Evolutionary conservation across 2,329 filamentous ascomycete species (phyloP).

Genomic region (Paraphoma sp.): DNA sequence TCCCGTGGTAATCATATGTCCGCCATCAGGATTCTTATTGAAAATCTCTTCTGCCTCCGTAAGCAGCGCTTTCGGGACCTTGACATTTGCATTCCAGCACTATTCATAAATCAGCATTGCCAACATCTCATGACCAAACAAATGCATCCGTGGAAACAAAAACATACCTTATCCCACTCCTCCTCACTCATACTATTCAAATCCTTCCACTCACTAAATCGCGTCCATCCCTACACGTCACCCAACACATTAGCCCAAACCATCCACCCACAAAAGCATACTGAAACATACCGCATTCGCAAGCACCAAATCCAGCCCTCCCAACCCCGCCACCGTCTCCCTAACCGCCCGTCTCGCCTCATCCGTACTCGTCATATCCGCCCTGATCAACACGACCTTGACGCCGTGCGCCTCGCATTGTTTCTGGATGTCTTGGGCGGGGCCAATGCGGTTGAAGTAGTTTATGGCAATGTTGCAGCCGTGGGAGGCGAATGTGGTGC

Average conservation of each 20-base stretch:
- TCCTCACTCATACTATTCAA: slow-evolving; percentile 64
- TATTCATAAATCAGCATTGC: slow-evolving; percentile 24
- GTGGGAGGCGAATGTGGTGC: slow-evolving; percentile 70
- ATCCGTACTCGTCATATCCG: slow-evolving; percentile 67
- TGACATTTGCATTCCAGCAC: slow-evolving; percentile 70
- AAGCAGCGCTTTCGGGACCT: slow-evolving; percentile 57
- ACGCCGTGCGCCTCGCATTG: slow-evolving; percentile 61
- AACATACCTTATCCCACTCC: slow-evolving; percentile 67
- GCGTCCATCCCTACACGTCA: slow-evolving; percentile 72
- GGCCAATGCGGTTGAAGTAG: slow-evolving; percentile 67
- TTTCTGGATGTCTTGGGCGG: slow-evolving; percentile 65
- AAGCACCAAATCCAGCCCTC: slow-evolving; percentile 77
- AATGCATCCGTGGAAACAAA: neutral
- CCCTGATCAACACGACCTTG: slow-evolving; percentile 65
- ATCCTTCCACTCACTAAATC: slow-evolving; percentile 63
- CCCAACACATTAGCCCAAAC: too few species aligned
- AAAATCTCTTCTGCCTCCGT: slow-evolving; percentile 65
- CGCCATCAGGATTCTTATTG: slow-evolving; percentile 67
- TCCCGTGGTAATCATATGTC: slow-evolving; percentile 68
- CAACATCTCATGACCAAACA: neutral
- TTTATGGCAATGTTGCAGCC: slow-evolving; percentile 77
- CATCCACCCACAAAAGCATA: too few species aligned
- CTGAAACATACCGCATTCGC: slow-evolving; percentile 74
- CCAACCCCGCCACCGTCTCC: slow-evolving; percentile 65
- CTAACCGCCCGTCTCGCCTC: slow-evolving; percentile 67